These are phyloP conservation scores for Neolentinus lepideus DNA, from an alignment of 1,284 basidiomycete species.

Conservation along the genomic window DNA sequence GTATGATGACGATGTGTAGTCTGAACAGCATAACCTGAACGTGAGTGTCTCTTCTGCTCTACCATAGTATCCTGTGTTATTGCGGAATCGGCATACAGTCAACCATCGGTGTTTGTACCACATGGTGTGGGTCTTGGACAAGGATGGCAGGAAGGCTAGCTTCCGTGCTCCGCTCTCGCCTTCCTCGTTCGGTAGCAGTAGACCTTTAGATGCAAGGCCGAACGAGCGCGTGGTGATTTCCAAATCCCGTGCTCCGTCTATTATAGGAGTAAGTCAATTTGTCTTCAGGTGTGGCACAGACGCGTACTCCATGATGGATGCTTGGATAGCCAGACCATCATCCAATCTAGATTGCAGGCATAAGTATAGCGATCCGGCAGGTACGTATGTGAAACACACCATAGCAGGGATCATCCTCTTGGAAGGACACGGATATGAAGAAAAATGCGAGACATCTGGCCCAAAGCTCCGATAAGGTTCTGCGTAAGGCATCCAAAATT, in stretches of 20 bases:
- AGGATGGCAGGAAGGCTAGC: slow-evolving; percentile 41
- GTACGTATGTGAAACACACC: too few species aligned
- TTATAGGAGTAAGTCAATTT: slow-evolving; percentile 20
- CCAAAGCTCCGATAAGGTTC: slow-evolving; percentile 36
- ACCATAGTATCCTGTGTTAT: slow-evolving; percentile 20
- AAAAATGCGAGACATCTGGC: slow-evolving; percentile 38
- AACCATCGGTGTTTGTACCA: slow-evolving; percentile 47
- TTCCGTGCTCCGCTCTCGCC: slow-evolving; percentile 23
- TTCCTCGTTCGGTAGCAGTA: neutral
- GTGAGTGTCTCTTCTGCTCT: slow-evolving; percentile 3
- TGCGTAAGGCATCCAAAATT: slow-evolving; percentile 49
- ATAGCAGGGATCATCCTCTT: slow-evolving; percentile 41
- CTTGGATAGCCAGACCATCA: slow-evolving; percentile 54
- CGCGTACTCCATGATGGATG: slow-evolving; percentile 19
- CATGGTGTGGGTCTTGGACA: slow-evolving; percentile 34
- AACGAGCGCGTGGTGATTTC: slow-evolving; percentile 39
- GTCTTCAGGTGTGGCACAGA: too few species aligned
- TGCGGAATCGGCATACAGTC: slow-evolving; percentile 27
- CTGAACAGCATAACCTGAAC: neutral
- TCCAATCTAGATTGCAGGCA: slow-evolving; percentile 32
- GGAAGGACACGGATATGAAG: slow-evolving; percentile 57
- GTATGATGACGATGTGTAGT: neutral
- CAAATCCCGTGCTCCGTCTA: slow-evolving; percentile 42
- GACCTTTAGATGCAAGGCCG: slow-evolving; percentile 21
- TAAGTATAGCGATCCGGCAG: too few species aligned